phyloP scores from a whole-genome alignment of 805 yeast genomes.

The Saccharomyces paradoxus region DNA sequence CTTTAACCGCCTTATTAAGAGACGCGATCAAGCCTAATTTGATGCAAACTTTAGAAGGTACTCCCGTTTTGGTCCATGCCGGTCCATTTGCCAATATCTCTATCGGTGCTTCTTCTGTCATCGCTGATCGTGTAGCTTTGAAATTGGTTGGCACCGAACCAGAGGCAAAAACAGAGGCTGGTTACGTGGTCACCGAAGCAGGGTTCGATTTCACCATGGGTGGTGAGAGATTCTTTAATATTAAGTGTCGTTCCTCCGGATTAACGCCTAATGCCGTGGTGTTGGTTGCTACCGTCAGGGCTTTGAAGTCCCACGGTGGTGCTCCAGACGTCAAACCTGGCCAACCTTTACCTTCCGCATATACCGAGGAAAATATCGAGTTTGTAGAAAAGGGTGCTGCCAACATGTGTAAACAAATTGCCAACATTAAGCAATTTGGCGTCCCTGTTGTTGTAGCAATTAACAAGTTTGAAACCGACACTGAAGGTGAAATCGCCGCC shows the following conservation, averaged over 20 bases:
- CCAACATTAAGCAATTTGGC: conserved; percentile 63
- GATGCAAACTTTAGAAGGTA: conserved; percentile 84
- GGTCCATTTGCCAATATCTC: conserved; percentile 87
- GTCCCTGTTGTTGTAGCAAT: conserved; percentile 78
- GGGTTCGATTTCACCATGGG: conserved; percentile 91
- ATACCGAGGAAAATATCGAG: conserved; percentile 62
- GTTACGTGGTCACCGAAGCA: conserved; percentile 80
- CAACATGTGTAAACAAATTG: conserved; percentile 69
- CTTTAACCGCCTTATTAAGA: conserved; percentile 69
- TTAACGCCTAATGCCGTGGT: conserved; percentile 70
- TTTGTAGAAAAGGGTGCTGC: conserved; percentile 62
- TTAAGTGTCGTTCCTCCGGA: conserved; percentile 78
- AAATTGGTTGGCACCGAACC: conserved; percentile 63
- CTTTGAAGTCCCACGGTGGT: conserved; percentile 80
- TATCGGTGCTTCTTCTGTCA: conserved; percentile 76
- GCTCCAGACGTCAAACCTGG: conserved; percentile 86
- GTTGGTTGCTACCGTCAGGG: conserved; percentile 77
- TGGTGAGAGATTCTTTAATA: conserved; percentile 78
- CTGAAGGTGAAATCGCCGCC: conserved; percentile 58
- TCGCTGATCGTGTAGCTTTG: conserved; percentile 77
- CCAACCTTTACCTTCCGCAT: conserved; percentile 65
- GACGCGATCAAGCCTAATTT: conserved; percentile 79
- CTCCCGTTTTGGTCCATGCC: conserved; percentile 81
- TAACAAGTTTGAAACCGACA: conserved; percentile 68
- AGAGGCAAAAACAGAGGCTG: conserved; percentile 43